These are phyloP conservation scores for Aspergillus neotritici DNA, from an alignment of 2,329 filamentous ascomycete species.

Conservation along the genomic window DNA sequence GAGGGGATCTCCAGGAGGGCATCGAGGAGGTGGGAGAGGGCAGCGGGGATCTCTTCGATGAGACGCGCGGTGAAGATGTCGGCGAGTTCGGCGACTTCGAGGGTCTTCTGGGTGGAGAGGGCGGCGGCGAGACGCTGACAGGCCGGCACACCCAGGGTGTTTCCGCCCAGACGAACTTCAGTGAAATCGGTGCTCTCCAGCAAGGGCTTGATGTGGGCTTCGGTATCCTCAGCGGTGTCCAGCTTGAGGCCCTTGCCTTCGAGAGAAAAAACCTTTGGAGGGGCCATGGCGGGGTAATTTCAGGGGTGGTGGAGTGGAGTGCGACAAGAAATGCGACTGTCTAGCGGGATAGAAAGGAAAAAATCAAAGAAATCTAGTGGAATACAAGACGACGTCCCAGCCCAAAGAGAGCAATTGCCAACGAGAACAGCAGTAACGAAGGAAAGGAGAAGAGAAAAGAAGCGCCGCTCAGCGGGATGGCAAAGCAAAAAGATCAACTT, in stretches of 20 bases:
- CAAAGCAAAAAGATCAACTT: too few species aligned
- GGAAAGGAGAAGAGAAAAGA: slow-evolving; percentile 7
- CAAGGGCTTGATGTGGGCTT: slow-evolving; percentile 73
- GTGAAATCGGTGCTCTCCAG: slow-evolving; percentile 63
- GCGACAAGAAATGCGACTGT: slow-evolving; percentile 1
- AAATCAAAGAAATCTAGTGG: not conserved
- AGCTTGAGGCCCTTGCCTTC: slow-evolving; percentile 91
- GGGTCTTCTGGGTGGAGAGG: slow-evolving; percentile 73
- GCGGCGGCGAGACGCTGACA: slow-evolving; percentile 80
- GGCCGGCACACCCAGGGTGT: slow-evolving; percentile 86
- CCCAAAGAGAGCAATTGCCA: not conserved
- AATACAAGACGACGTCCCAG: too few species aligned
- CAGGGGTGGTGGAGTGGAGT: slow-evolving; percentile 11
- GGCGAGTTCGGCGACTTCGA: slow-evolving; percentile 80
- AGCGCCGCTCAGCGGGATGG: too few species aligned
- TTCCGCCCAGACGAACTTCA: slow-evolving; percentile 80
- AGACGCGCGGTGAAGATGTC: slow-evolving; percentile 97
- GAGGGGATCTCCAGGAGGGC: slow-evolving; percentile 80
- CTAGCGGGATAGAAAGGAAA: not conserved
- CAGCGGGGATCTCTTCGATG: slow-evolving; percentile 86
- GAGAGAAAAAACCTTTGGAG: slow-evolving; percentile 67
- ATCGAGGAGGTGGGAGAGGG: slow-evolving; percentile 76
- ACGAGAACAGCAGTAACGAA: slow-evolving; percentile 2
- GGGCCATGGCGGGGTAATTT: slow-evolving; percentile 46
- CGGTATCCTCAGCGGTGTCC: slow-evolving; percentile 78